phyloP scores from a whole-genome alignment of 2,329 filamentous ascomycete genomes.

The Basipetospora chlamydospora region DNA sequence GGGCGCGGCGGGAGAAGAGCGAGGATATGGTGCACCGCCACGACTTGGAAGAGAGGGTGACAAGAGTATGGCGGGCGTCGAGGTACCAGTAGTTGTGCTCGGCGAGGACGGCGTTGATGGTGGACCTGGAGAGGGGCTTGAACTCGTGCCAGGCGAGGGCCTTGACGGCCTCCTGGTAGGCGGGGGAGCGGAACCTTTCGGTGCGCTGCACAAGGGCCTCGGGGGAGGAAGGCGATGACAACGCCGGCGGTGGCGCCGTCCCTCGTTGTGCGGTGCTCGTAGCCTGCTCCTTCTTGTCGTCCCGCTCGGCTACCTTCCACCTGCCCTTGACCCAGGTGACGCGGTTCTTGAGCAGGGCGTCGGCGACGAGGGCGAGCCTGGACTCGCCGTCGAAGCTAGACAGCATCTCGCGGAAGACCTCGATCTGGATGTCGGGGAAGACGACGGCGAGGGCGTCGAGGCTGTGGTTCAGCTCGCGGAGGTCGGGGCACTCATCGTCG shows the following conservation, averaged over 20 bases:
- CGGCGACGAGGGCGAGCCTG: slow-evolving; percentile 60
- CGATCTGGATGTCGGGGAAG: slow-evolving; percentile 68
- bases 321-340: slow-evolving; percentile 57
- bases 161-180: slow-evolving; percentile 56
- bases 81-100: slow-evolving; percentile 72
- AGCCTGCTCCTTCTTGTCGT: slow-evolving; percentile 9
- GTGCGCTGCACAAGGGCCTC: slow-evolving; percentile 32
- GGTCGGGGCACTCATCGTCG: slow-evolving; percentile 40
- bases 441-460: slow-evolving; percentile 55
- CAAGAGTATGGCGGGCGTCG: slow-evolving; percentile 53
- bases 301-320: slow-evolving; percentile 31
- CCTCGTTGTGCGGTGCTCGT: slow-evolving; percentile 12
- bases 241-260: neutral
- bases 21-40: slow-evolving; percentile 64
- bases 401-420: slow-evolving; percentile 74
- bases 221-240: too few species aligned
- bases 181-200: slow-evolving; percentile 52
- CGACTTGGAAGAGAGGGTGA: slow-evolving; percentile 54
- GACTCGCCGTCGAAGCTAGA: slow-evolving; percentile 62
- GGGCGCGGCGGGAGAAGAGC: slow-evolving; percentile 49
- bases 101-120: slow-evolving; percentile 64
- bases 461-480: slow-evolving; percentile 54
- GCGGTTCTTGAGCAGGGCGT: slow-evolving; percentile 59
- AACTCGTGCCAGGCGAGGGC: slow-evolving; percentile 61
- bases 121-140: slow-evolving; percentile 55